A percentile compares a stretch with the other conserved stretches of the same genome.
These are phyloP conservation scores for Gorgonomyces haynaldii DNA, from an alignment of 192 early-diverging fungal species.

Conservation along the genomic window DNA sequence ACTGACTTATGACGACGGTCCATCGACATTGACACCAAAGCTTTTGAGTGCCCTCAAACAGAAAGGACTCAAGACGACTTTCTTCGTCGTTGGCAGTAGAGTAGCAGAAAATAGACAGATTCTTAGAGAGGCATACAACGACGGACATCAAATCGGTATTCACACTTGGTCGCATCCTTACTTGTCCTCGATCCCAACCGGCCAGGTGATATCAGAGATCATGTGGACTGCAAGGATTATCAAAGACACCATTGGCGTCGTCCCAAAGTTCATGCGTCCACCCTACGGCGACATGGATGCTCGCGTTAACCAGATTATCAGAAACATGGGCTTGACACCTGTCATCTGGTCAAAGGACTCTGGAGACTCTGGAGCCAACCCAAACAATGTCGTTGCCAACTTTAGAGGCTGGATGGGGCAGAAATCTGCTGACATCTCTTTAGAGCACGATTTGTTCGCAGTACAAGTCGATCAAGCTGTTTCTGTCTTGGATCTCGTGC, in stretches of 20 bases:
- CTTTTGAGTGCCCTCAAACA: constrained; percentile 45
- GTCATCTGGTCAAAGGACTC: constrained; percentile 33
- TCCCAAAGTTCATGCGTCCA: constrained; percentile 51
- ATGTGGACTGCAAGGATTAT: constrained; percentile 37
- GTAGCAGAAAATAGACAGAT: constrained; percentile 32
- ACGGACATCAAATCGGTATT: constrained; percentile 51
- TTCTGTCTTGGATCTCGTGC: no score
- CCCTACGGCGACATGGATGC: constrained; percentile 56
- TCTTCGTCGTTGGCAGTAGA: constrained; percentile 52
- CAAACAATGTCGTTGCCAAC: no score
- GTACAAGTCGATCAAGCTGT: no score
- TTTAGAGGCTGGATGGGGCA: no score
- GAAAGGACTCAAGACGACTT: constrained; percentile 49
- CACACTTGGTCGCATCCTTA: constrained; percentile 56
- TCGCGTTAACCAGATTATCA: constrained; percentile 41
- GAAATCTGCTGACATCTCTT: no score
- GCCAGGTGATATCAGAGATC: constrained; percentile 53
- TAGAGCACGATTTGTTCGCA: no score
- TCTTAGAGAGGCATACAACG: constrained; percentile 29
- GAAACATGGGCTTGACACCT: constrained; percentile 38
- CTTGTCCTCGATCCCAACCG: constrained; percentile 43
- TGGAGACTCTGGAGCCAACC: no score
- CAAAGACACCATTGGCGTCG: constrained; percentile 32
- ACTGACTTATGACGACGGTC: constrained; percentile 25
- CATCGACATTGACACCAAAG: constrained; percentile 33